Conservation (phyloP, 352 stramenopile genomes). For the Globisporangium polare region DNA sequence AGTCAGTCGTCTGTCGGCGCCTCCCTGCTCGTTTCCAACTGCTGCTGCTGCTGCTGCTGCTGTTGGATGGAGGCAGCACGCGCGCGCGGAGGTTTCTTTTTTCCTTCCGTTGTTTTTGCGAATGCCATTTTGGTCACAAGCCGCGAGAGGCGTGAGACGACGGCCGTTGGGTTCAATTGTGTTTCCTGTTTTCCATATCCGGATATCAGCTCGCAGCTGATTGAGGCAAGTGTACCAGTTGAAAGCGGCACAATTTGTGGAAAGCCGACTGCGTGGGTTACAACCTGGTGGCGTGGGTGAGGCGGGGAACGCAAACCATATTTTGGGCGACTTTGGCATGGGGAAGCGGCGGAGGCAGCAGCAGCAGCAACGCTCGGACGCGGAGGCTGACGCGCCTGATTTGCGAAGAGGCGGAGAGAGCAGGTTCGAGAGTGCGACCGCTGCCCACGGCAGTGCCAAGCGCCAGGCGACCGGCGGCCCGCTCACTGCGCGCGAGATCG, state of each 20-base stretch:
- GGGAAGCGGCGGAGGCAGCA: slow-evolving; percentile 7
- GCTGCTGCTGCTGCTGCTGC: neutral
- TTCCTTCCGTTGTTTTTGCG: slow-evolving; percentile 8
- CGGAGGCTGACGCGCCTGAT: neutral
- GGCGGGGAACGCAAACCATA: slow-evolving; percentile 1
- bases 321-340: neutral
- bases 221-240: slow-evolving; percentile 3
- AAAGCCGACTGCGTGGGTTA: slow-evolving; percentile 4
- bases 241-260: slow-evolving; percentile 3
- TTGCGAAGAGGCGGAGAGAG: neutral
- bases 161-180: slow-evolving; percentile 13
- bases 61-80: neutral
- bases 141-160: neutral
- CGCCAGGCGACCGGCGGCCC: slow-evolving; percentile 14
- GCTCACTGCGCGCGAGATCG: slow-evolving; percentile 29
- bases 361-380: neutral
- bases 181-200: neutral
- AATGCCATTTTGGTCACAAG: neutral
- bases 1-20: neutral
- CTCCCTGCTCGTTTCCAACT: neutral
- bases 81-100: slow-evolving; percentile 2
- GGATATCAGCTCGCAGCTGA: neutral
- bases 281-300: neutral
- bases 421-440: no score
- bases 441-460: neutral